Evolutionary conservation across 2,329 filamentous ascomycete genomes (phyloP), one percentile per base, ranked within the genome.

Genomic region (Exophiala oligosperma): DNA sequence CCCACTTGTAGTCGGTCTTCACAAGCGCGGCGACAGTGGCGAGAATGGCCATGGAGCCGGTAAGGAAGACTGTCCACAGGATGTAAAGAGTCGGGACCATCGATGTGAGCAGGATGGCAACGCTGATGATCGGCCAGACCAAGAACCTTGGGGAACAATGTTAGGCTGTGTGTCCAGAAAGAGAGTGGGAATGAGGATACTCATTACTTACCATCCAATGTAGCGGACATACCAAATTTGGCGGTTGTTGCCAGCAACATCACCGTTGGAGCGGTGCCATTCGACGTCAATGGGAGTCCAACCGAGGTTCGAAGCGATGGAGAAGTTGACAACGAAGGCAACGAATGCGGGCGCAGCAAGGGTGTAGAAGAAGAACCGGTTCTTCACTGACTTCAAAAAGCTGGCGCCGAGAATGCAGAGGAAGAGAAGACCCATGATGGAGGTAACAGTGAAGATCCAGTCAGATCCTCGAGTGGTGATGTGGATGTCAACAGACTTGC

Each of bases 141-240:
- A 87, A 70, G 38, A 73, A 76, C 84, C 84, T 86, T 65, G 17
- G 23, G 9, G 14, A 43, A 14, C 11, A 2, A 43, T 23, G 32
- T 43, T 43, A 43, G 40, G 40, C 32, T 59, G 87, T 82, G 40
- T 35, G 3, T 40, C 11, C 29, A n/a, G 44, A 28, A 8, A 29
- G 28, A 29, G 8, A 29, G 32, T 9, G 8, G 11, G 32, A 35
- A 9, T 6, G 9, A 35, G 32, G 32, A 48, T 14, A 11, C 12
- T 24, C 14, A 28, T 6, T 1, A 17, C 63, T 81, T 54, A 59
- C 84, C 84, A 86, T 64, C 86, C 84, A 59, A 87, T 82, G 71
- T 87, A 87, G 43, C 85, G 77, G 32, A 84, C 84, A 63, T 85
- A 88, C 71, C 85, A 88, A 66, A 88, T 81, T 67, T 86, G 80